These are phyloP conservation scores for Zopfochytrium polystomum DNA, from an alignment of 371 early-diverging fungal species.

Conservation along the genomic window DNA sequence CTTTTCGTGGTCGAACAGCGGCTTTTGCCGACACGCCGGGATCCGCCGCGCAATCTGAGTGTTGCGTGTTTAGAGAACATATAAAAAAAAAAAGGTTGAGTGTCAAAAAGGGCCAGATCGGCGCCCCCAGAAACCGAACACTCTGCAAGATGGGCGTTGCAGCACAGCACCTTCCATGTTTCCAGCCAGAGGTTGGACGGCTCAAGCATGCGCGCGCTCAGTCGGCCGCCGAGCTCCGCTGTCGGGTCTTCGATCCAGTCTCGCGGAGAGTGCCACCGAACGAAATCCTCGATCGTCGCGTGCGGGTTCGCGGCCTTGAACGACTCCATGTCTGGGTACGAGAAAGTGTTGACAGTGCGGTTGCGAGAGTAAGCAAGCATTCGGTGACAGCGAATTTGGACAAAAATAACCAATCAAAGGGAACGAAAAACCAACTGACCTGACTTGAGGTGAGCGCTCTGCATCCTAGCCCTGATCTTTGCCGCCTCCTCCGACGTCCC, in stretches of 20 bases:
- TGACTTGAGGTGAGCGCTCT: constrained; percentile 75
- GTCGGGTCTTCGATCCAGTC: constrained; percentile 51
- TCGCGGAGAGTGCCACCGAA: constrained; percentile 93
- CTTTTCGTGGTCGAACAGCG: constrained; percentile 68
- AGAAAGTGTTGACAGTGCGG: no score
- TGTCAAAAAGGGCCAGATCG: no score
- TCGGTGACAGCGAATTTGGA: no score
- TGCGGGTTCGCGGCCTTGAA: constrained; percentile 87
- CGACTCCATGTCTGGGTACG: constrained; percentile 65
- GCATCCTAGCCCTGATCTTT: constrained; percentile 70
- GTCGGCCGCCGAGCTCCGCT: constrained; percentile 40
- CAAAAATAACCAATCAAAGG: no score
- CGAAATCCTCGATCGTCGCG: constrained; percentile 78
- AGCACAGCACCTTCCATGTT: constrained; percentile 81
- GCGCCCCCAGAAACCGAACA: constrained; percentile 5
- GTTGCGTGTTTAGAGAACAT: not conserved
- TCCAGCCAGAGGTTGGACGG: constrained; percentile 83
- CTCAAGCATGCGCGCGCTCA: constrained; percentile 79
- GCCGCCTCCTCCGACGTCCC: constrained; percentile 73
- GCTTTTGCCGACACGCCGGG: constrained; percentile 71
- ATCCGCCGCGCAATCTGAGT: constrained; percentile 53
- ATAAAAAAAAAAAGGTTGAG: not conserved
- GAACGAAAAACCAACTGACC: constrained; percentile 31
- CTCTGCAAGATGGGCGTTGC: no score
- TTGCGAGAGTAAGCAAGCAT: no score